Evolutionary conservation across 1,284 basidiomycete species (phyloP).

Genomic region (Cronartium quercuum): DNA sequence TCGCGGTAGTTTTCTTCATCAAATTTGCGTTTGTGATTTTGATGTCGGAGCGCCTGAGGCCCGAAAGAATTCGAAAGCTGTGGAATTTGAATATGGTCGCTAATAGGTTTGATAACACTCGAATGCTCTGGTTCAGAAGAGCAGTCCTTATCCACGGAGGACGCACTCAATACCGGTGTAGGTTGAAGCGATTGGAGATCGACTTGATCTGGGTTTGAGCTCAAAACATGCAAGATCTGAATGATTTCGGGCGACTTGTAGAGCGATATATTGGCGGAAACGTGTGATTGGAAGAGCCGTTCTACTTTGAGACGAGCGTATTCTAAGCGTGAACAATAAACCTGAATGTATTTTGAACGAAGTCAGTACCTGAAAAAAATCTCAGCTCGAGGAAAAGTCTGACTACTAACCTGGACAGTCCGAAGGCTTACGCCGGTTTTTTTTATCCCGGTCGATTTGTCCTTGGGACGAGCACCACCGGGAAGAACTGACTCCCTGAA

Average conservation of each 20-base stretch:
- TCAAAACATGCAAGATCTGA: conserved; percentile 16
- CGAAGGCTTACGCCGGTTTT: conserved; percentile 22
- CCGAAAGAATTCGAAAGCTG: too few species aligned
- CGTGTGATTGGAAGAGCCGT: conserved; percentile 6
- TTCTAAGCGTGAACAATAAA: conserved; percentile 36
- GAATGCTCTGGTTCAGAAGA: background rate
- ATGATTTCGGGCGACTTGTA: conserved; percentile 19
- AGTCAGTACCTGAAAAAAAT: too few species aligned
- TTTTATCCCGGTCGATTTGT: background rate
- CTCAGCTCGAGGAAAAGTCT: too few species aligned
- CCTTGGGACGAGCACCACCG: conserved; percentile 10
- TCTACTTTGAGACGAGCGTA: conserved; percentile 25
- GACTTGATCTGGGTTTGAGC: background rate
- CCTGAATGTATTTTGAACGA: background rate
- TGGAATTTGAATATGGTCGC: too few species aligned
- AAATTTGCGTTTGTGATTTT: background rate
- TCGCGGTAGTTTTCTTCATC: background rate
- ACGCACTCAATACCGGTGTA: background rate
- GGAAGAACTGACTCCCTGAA: conserved; percentile 23
- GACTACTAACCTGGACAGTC: background rate
- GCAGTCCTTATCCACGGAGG: background rate
- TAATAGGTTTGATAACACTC: background rate
- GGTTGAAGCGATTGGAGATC: background rate
- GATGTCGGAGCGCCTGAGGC: background rate
- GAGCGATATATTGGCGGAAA: background rate